phyloP scores from a whole-genome alignment of 1,284 basidiomycete species.

The Clitocybe nebularis region DNA sequence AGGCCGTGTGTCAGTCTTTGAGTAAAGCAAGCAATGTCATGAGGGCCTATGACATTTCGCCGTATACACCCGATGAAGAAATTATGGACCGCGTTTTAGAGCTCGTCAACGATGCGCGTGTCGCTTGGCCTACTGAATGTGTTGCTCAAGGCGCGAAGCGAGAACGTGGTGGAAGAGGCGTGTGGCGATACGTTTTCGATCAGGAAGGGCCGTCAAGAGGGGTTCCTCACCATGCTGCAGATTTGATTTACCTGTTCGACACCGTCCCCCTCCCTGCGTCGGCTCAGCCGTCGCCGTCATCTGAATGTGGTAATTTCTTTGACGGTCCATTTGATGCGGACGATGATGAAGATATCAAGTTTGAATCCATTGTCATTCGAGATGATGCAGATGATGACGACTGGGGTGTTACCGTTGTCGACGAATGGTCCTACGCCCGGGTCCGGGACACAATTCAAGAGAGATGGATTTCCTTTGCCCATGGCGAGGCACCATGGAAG shows the following conservation, averaged over 20 bases:
- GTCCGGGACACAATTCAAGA: conserved; percentile 67
- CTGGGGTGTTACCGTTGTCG: conserved; percentile 53
- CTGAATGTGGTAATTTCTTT: conserved; percentile 22
- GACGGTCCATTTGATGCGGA: conserved; percentile 37
- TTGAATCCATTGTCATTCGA: conserved; percentile 20
- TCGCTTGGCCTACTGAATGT: conserved; percentile 72
- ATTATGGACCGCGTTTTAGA: conserved; percentile 63
- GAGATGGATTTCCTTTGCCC: conserved; percentile 69
- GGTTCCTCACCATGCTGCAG: conserved; percentile 62
- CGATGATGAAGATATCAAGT: conserved; percentile 30
- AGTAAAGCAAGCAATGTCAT: conserved; percentile 55
- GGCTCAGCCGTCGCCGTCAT: conserved; percentile 14
- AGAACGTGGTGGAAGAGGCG: conserved; percentile 48
- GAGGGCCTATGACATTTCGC: conserved; percentile 64
- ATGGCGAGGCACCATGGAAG: conserved; percentile 67
- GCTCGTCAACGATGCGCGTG: conserved; percentile 65
- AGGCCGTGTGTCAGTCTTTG: conserved; percentile 68
- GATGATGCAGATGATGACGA: conserved; percentile 23
- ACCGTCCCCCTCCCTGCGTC: conserved; percentile 51
- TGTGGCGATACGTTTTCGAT: conserved; percentile 77
- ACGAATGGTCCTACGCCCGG: conserved; percentile 57
- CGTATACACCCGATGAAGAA: conserved; percentile 55
- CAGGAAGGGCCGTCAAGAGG: conserved; percentile 65
- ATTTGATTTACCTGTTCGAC: conserved; percentile 74
- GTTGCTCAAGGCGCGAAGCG: conserved; percentile 44